Conservation (phyloP, 2,329 filamentous ascomycete species). For the Pestalotiopsis fici region DNA sequence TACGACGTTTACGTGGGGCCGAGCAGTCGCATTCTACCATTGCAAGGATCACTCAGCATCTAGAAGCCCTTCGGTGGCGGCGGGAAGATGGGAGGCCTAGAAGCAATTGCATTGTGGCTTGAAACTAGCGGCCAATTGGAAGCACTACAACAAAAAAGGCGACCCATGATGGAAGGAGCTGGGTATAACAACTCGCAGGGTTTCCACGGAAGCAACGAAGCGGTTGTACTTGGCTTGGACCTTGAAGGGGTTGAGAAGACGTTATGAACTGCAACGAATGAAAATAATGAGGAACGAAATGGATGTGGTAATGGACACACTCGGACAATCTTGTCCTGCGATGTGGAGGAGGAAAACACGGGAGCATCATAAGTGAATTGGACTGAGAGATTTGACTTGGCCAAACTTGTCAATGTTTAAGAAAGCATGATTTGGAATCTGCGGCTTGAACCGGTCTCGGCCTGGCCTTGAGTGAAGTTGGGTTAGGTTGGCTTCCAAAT, state of each 20-base stretch:
- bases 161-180: not conserved
- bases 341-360: not conserved
- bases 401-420: not conserved
- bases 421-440: not conserved
- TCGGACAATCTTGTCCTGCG: not conserved
- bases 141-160: not conserved
- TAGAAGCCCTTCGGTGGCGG: conserved; percentile 15
- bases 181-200: not conserved
- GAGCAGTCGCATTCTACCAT: conserved; percentile 46
- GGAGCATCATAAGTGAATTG: not conserved
- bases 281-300: not conserved
- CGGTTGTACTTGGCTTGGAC: not conserved
- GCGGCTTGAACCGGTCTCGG: not conserved
- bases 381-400: not conserved
- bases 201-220: not conserved
- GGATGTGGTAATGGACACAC: not conserved
- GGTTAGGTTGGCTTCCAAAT: not conserved
- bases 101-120: not conserved
- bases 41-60: conserved; percentile 39
- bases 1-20: conserved; percentile 48
- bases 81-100: not conserved
- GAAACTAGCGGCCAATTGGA: not conserved
- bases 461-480: not conserved
- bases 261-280: not conserved
- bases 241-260: not conserved